Base-by-base conservation (phyloP, 768 basidiomycete species). In the Basidioascus undulatus region DNA sequence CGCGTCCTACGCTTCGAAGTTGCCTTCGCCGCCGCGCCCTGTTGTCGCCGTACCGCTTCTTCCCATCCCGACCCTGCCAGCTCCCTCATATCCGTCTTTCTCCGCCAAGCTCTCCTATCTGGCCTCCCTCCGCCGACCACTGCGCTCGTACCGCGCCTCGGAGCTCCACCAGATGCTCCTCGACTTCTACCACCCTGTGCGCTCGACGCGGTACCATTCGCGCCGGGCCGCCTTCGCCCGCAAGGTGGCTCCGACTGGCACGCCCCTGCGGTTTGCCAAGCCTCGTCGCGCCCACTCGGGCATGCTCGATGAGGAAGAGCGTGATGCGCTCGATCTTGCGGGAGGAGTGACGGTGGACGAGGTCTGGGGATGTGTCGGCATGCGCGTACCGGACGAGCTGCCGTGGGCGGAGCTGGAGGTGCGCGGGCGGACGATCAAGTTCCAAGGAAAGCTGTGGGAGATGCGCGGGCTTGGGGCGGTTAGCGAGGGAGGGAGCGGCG, bases 151-250 rank as follows among this genome's bases (percentile, higher is more conserved):
- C 41, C 35, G 54, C 15, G 47, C 42, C 39, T 49, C 53, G 36
- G 54, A 55, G 35, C 41, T 55, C 6, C 48, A 47, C 8, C 54
- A 55, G 41, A 56, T 54, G 55, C 35, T 52, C 7, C 37, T 56
- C 6, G 55, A 56, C 35, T 46, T 43, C 21, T 54, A 49, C 47
- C 52, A 56, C 32, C 53, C 55, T 3, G 33, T 48, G 30, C 35
- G 55, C 32, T 54, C 53, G 16, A 36, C 47, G 26, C 34, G 55
- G 35, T 56, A 56, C 32, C 55, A 56, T 39, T 37, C 42, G 11
- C 46, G 55, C 25, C 49, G 55, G 30, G 48, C 46, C 42, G 46
- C 43, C 5, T 56, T 56, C 42, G 47, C 54, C 32, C 39, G 53
- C 11, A 56, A 56, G 43, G 44, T 49, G 41, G 49, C 48, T 30